Conservation (phyloP, 2,329 filamentous ascomycete genomes). For the Nannizziopsis barbatae region DNA sequence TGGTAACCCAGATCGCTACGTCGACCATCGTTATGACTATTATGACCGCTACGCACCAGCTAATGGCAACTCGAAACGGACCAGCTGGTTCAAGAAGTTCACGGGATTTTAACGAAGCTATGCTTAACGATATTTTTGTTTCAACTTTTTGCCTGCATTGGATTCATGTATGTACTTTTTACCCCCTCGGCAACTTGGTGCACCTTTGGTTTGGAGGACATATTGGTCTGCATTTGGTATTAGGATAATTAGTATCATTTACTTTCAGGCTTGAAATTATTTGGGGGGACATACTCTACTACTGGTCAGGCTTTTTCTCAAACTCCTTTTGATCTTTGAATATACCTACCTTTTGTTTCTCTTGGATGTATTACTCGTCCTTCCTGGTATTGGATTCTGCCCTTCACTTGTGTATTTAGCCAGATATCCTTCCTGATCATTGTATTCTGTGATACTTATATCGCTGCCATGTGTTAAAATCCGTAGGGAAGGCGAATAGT, state of each 20-base stretch:
- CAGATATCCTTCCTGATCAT: no score
- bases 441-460: not conserved
- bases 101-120: slow-evolving; percentile 23
- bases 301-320: no score
- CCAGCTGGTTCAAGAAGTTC: slow-evolving; percentile 37
- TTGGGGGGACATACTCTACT: no score
- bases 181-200: no score
- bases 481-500: no score
- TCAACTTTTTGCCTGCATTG: not conserved
- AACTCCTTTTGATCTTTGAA: not conserved
- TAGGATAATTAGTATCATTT: no score
- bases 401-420: not conserved
- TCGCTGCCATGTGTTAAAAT: not conserved
- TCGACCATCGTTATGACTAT: slow-evolving; percentile 18
- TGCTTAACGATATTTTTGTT: not conserved
- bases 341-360: not conserved
- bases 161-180: not conserved
- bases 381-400: not conserved
- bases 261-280: no score
- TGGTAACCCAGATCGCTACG: slow-evolving; percentile 31
- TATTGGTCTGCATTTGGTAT: no score
- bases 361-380: not conserved
- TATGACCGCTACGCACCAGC: slow-evolving; percentile 16
- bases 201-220: no score
- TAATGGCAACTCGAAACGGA: slow-evolving; percentile 25